Conservation (phyloP, 2,329 filamentous ascomycete genomes). For the Scedosporium dehoogii region DNA sequence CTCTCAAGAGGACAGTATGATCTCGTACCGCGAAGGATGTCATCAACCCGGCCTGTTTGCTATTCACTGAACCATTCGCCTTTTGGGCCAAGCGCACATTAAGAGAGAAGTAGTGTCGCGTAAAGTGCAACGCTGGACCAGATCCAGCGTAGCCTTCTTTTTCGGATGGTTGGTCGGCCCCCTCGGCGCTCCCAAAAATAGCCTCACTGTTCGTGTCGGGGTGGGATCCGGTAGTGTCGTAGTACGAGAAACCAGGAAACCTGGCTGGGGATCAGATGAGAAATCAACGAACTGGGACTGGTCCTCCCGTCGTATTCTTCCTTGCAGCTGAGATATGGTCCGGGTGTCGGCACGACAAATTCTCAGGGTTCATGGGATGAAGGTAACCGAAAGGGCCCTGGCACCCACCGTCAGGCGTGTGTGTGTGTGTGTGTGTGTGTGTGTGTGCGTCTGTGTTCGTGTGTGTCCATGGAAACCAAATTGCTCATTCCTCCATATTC, state of each 20-base stretch:
- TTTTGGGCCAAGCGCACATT: neutral
- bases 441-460: too few relatives aligned
- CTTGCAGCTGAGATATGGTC: neutral
- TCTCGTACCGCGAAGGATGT: too few relatives aligned
- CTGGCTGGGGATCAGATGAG: neutral
- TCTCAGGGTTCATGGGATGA: neutral
- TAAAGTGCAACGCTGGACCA: neutral
- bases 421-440: too few relatives aligned
- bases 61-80: neutral
- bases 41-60: too few relatives aligned
- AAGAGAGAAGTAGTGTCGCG: neutral
- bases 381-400: too few relatives aligned
- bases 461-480: too few relatives aligned
- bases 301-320: neutral
- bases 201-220: neutral
- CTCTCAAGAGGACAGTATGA: too few relatives aligned
- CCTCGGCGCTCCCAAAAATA: neutral
- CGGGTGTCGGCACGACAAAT: neutral
- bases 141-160: neutral
- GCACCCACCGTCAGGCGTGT: too few relatives aligned
- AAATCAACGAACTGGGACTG: neutral
- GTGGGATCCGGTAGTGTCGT: too few relatives aligned
- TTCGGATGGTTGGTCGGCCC: neutral
- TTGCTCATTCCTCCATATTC: too few relatives aligned
- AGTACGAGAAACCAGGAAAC: neutral